These are phyloP conservation scores for Coemansia sp. DNA, from an alignment of 192 early-diverging fungal genomes.

Conservation along the genomic window DNA sequence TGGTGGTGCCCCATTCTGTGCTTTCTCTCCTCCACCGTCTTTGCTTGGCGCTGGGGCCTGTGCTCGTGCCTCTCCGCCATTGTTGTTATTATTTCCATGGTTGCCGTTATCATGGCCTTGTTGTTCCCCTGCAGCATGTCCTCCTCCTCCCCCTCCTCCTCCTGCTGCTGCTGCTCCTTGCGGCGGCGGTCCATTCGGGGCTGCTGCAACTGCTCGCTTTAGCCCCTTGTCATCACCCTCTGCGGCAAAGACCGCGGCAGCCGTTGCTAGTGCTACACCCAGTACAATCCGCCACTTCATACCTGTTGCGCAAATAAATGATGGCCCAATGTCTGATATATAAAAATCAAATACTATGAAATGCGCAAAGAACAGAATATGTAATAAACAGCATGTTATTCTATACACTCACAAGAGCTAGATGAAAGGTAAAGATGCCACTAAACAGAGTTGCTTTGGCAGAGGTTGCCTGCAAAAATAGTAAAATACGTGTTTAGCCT, in stretches of 20 bases:
- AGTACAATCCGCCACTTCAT: constrained; percentile 11
- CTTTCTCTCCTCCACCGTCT: neutral
- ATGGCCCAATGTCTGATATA: too few species aligned
- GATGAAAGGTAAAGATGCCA: neutral
- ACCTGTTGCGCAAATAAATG: neutral
- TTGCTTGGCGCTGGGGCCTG: neutral
- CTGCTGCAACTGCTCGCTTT: neutral
- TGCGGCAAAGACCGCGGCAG: neutral
- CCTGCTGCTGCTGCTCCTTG: neutral
- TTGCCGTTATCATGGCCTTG: neutral
- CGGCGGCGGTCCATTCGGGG: neutral
- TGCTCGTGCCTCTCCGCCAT: neutral
- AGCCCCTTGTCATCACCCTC: neutral
- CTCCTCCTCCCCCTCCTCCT: too few species aligned
- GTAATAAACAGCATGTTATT: too few species aligned
- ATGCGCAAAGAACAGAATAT: too few species aligned
- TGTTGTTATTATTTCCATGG: constrained; percentile 1
- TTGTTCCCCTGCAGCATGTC: neutral
- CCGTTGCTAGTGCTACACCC: constrained; percentile 1
- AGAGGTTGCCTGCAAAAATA: neutral
- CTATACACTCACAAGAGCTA: neutral
- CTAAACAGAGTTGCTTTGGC: neutral
- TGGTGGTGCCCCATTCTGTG: constrained; percentile 4
- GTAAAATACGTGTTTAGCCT: neutral
- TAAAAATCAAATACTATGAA: too few species aligned